Percentiles rank a stretch among this genome's conserved stretches.
Evolutionary conservation across 2,329 filamentous ascomycete genomes (phyloP).

Genomic region (Colletotrichum shisoi): DNA sequence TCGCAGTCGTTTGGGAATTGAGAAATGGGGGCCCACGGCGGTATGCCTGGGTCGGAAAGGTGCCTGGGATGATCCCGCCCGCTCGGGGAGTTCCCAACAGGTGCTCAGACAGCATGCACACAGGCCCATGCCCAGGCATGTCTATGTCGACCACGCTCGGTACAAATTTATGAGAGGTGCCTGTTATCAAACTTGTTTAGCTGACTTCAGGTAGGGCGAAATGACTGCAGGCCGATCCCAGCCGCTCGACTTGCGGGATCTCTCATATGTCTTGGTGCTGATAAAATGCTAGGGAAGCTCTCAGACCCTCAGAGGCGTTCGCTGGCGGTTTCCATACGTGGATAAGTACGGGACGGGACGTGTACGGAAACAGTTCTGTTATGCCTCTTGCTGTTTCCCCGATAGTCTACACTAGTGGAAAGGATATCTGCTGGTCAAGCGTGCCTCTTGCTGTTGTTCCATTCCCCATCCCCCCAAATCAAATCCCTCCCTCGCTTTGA

Average conservation of each 20-base stretch:
- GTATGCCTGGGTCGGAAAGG: constrained; percentile 21
- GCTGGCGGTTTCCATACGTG: neutral
- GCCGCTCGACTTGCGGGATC: neutral
- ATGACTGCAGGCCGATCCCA: neutral
- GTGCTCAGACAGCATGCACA: constrained; percentile 20
- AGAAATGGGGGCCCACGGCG: constrained; percentile 1
- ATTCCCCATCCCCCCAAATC: neutral
- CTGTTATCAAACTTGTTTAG: constrained; percentile 3
- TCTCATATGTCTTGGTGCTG: neutral
- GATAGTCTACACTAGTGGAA: too few relatives aligned
- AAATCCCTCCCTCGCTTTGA: constrained; percentile 6
- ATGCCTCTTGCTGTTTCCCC: neutral
- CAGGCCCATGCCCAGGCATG: constrained; percentile 12
- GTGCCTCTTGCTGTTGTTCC: neutral
- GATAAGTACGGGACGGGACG: too few relatives aligned
- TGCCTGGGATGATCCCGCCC: constrained; percentile 34
- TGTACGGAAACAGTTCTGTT: neutral
- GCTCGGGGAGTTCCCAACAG: constrained; percentile 26
- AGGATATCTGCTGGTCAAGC: too few relatives aligned
- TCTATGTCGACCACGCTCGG: neutral
- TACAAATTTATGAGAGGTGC: neutral
- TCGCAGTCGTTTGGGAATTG: constrained; percentile 20
- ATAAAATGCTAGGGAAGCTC: neutral
- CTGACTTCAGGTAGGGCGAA: constrained; percentile 6
- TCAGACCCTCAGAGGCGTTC: neutral